A percentile compares a stretch with the other conserved stretches of the same genome.
Evolutionary conservation across 2,329 filamentous ascomycete genomes (phyloP).

Genomic region (Aspergillus spinulosporus): DNA sequence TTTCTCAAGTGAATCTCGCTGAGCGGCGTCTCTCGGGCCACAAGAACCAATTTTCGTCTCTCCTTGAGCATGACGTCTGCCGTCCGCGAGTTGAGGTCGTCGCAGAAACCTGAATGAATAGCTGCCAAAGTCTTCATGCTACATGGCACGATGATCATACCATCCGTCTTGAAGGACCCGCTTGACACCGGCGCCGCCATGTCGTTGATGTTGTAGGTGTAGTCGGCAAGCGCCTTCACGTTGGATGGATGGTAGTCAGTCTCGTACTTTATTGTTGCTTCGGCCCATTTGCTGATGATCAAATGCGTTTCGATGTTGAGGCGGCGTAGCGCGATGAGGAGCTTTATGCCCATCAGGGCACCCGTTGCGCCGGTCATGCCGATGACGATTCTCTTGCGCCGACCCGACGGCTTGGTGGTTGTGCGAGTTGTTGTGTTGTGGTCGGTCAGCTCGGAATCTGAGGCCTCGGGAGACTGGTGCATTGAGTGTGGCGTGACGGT

Average conservation of each 20-base stretch:
- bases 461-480: conserved; percentile 4
- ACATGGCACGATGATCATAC: conserved; percentile 53
- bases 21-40: conserved; percentile 48
- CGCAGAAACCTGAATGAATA: conserved; percentile 44
- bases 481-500: conserved; percentile 7
- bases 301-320: conserved; percentile 52
- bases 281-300: conserved; percentile 53
- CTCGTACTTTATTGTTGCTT: conserved; percentile 51
- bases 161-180: conserved; percentile 46
- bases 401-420: neutral
- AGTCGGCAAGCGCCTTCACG: conserved; percentile 42
- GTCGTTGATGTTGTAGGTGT: conserved; percentile 45
- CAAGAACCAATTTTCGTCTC: conserved; percentile 41
- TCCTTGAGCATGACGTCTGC: conserved; percentile 53
- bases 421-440: neutral
- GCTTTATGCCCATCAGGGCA: conserved; percentile 45
- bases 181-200: conserved; percentile 48
- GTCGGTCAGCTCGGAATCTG: conserved; percentile 1
- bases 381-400: conserved; percentile 44
- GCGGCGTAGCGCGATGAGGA: conserved; percentile 43
- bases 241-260: conserved; percentile 42
- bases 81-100: conserved; percentile 49
- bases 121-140: conserved; percentile 52
- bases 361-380: conserved; percentile 55
- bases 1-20: conserved; percentile 51